Base-by-base conservation (phyloP, 192 early-diverging fungal genomes). In the Entomortierella parvispora region DNA sequence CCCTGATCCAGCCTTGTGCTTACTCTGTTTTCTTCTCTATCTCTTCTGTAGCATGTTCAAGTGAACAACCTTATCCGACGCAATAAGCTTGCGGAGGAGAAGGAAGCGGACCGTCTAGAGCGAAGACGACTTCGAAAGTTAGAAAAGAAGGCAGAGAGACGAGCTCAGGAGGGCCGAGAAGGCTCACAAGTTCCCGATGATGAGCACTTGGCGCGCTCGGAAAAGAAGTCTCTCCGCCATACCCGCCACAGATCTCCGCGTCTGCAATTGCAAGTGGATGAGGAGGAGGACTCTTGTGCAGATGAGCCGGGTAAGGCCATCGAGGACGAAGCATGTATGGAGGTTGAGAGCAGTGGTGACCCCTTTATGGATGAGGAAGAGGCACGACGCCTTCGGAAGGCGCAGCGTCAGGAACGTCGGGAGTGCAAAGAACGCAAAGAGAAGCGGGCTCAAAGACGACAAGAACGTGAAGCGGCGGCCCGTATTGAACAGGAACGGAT, bases 241-340 rank as follows among this genome's bases (percentile, higher is more conserved):
- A 55, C 58, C 46, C 71, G 71, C n/a, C 71, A 76, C 43, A 52
- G 64, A 8, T 67, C 71, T 6, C 65, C 71, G 6, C 63, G 71
- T 4, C 17, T 12, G 5, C 37, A 40, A 40, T 40, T 12, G 12
- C 37, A 40, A 12, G 7, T 29, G 18, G 68, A 62, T 3, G 33
- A 49, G 10, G 55, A 71, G 10, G 37, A 46, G 12, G 54, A 71
- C 12, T 55, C 28, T 28, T 14, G 23, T 2, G 32, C 25, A 2
- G 33, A 23, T 23, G 40, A 8, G 9, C 8, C 32, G 4, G 31
- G 18, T 32, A 29, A 34, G 31, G 34, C 43, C 10, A 14, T 42
- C 4, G 25, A 55, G 4, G 55, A 59, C 3, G 49, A 31, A 0
- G 49, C 9, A 3, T 44, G 8, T 0, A 50, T 32, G 31, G 33